These are phyloP conservation scores for Podila epigama DNA, from an alignment of 192 early-diverging fungal species.

Conservation along the genomic window DNA sequence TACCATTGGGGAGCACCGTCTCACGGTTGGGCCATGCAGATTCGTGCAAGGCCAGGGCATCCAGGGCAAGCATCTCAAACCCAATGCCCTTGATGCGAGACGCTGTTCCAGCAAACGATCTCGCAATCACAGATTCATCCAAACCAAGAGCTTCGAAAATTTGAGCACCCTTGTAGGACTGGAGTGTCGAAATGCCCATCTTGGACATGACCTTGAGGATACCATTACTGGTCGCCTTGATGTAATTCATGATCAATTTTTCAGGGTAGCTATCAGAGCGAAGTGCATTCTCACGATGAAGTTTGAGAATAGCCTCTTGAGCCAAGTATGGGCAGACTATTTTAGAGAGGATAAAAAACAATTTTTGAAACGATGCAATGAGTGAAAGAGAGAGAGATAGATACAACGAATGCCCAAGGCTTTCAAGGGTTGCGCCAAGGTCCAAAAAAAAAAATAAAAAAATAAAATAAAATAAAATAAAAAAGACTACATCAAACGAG, in stretches of 20 bases:
- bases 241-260: slow-evolving; percentile 82
- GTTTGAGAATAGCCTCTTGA: slow-evolving; percentile 88
- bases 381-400: too few relatives aligned
- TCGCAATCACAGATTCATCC: slow-evolving; percentile 83
- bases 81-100: slow-evolving; percentile 91
- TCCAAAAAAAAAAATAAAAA: too few relatives aligned
- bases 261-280: slow-evolving; percentile 68
- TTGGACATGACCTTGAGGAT: slow-evolving; percentile 99
- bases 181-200: slow-evolving; percentile 99
- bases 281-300: slow-evolving; percentile 83
- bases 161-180: slow-evolving; percentile 98
- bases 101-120: slow-evolving; percentile 97
- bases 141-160: slow-evolving; percentile 98
- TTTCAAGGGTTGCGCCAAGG: too few relatives aligned
- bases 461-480: background rate
- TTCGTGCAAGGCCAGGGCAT: slow-evolving; percentile 88
- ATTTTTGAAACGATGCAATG: background rate
- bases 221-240: slow-evolving; percentile 90
- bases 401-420: too few relatives aligned
- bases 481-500: background rate
- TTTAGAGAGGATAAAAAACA: too few relatives aligned
- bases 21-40: slow-evolving; percentile 79
- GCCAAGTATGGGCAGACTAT: slow-evolving; percentile 90
- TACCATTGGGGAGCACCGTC: slow-evolving; percentile 63
- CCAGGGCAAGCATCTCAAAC: slow-evolving; percentile 80